Evolutionary conservation across 768 basidiomycete species (phyloP).

Genomic region (Leccinum arenicola): DNA sequence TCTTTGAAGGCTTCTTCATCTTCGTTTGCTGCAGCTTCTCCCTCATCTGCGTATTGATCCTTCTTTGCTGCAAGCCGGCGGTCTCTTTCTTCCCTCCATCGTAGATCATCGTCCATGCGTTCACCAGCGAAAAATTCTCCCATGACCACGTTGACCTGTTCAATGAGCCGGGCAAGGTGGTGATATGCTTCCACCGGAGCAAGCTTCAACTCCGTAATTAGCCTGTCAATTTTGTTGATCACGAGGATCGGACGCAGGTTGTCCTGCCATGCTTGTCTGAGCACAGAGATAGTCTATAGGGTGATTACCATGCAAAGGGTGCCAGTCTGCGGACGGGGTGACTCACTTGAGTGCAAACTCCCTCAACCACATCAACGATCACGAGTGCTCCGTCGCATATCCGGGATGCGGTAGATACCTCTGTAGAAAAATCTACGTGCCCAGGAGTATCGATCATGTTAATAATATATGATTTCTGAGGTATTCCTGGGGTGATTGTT

Average conservation of each 20-base stretch:
- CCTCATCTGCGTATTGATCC: conserved; percentile 63
- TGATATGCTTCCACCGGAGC: conserved; percentile 91
- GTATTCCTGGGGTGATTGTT: conserved; percentile 47
- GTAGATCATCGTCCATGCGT: conserved; percentile 92
- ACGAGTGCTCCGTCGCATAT: conserved; percentile 95
- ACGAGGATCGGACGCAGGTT: conserved; percentile 86
- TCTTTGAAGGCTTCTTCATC: conserved; percentile 78
- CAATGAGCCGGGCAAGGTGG: conserved; percentile 88
- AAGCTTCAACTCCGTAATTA: conserved; percentile 91
- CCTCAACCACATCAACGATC: conserved; percentile 94
- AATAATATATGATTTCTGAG: conserved; percentile 71
- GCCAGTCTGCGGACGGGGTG: background rate
- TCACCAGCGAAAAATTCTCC: conserved; percentile 94
- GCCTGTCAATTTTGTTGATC: conserved; percentile 94
- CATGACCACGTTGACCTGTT: conserved; percentile 98
- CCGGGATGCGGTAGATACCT: conserved; percentile 92
- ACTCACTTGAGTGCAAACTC: conserved; percentile 93
- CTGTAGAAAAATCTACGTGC: conserved; percentile 97
- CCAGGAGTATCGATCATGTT: conserved; percentile 99
- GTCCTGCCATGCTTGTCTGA: conserved; percentile 93
- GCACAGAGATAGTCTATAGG: conserved; percentile 85
- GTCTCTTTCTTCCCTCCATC: conserved; percentile 93
- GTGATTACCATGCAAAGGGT: background rate
- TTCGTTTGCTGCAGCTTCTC: conserved; percentile 57
- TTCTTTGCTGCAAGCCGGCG: conserved; percentile 74